Evolutionary conservation across 2,329 filamentous ascomycete species (phyloP), one percentile per base, ranked within the genome.

Genomic region (Fusarium illudens): DNA sequence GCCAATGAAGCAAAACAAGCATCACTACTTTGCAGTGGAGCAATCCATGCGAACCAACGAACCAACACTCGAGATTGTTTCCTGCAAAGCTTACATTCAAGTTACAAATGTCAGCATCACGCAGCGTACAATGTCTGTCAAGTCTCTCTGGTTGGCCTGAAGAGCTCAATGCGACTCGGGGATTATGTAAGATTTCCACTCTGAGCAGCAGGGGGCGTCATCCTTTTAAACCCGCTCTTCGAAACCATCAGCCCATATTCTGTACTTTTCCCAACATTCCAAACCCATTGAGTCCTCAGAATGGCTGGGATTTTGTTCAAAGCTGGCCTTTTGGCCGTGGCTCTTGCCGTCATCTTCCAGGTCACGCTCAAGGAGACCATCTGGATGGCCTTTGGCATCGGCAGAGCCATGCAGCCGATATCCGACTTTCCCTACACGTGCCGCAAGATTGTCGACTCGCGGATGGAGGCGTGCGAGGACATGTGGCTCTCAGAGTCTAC

Each of bases 401-500:
- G 69, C 32, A 67, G 46, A 7, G 56, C 55, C 2, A 29, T 66
- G 2, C 70, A 74, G 8, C 72, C 72, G 1, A 39, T 74, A 2
- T 54, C 60, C 33, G 64, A 72, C 4, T 74, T 74, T 13, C 72
- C 72, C 3, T 74, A 74, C n/a, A 67, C 48, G 1, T 74, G 72
- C n/a, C 72, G 71, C 12, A 63, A 56, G 25, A 73, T 74, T 7
- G 42, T 55, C 1, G 60, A 74, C 12, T 19, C 52, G 2, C 44
- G 57, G 0, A 34, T 74, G 34, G 61, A 74, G n/a, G 70, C 72
- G 1, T 74, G 72, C 13, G 72, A 74, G 12, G 72, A 74, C 25
- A 74, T 74, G 72, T 74, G 72, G 59, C 15, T 74, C 1, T 74
- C 72, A 0, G 60, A 67, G 1, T 62, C 64, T 7, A 74, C 70